A percentile compares a stretch with the other conserved stretches of the same genome.
phyloP scores from a whole-genome alignment of 805 yeast species.

The Hyphopichia homilentoma region DNA sequence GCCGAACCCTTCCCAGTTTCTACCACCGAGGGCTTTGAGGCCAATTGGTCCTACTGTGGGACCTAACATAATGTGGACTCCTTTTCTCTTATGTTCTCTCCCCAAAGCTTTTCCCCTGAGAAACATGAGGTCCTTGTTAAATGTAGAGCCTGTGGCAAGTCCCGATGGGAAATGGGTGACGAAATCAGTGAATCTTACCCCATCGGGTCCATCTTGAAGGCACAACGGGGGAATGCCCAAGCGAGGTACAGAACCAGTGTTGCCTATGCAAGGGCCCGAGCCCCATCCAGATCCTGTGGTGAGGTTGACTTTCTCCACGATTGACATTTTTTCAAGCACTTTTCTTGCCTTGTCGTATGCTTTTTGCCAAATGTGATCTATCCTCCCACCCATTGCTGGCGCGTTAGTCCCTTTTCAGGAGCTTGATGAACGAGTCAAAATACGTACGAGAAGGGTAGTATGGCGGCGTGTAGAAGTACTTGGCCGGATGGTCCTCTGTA shows the following conservation, averaged over 20 bases:
- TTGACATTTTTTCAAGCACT: conserved; percentile 53
- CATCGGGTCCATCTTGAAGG: conserved; percentile 62
- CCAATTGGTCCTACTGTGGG: conserved; percentile 63
- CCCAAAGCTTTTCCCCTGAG: conserved; percentile 57
- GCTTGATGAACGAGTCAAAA: background rate
- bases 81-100: conserved; percentile 49
- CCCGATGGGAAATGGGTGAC: conserved; percentile 58
- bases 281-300: conserved; percentile 67
- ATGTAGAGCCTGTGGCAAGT: conserved; percentile 55
- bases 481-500: conserved; percentile 25
- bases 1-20: conserved; percentile 64
- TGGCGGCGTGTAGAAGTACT: conserved; percentile 24
- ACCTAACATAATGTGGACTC: conserved; percentile 53
- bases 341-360: conserved; percentile 56
- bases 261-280: conserved; percentile 59
- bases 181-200: conserved; percentile 55
- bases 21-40: conserved; percentile 57
- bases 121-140: conserved; percentile 48
- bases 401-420: conserved; percentile 3
- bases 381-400: conserved; percentile 42
- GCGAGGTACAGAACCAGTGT: conserved; percentile 56
- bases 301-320: conserved; percentile 56
- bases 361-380: conserved; percentile 51
- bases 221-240: conserved; percentile 53
- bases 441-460: conserved; percentile 38